Evolutionary conservation across 805 yeast species (phyloP).

Genomic region (Komagataella ulmi): DNA sequence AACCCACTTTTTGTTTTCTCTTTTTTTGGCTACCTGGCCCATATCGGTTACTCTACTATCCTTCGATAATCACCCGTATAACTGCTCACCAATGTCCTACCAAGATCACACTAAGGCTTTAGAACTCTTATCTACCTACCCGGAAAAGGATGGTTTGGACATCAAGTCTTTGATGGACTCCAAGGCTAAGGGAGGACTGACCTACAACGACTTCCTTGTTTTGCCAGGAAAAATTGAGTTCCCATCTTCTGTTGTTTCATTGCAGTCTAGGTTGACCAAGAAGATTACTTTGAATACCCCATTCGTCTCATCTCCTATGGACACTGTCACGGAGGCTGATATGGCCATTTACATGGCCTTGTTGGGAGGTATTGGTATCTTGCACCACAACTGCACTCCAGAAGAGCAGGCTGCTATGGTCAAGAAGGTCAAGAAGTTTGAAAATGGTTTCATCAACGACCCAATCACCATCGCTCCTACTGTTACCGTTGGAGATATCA

Average conservation of each 20-base stretch:
- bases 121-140: slow-evolving; percentile 50
- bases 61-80: not conserved
- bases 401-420: slow-evolving; percentile 99
- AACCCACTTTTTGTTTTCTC: not conserved
- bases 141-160: slow-evolving; percentile 73
- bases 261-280: slow-evolving; percentile 85
- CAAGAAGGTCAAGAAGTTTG: slow-evolving; percentile 88
- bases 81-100: slow-evolving; percentile 1
- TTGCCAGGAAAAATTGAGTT: slow-evolving; percentile 91
- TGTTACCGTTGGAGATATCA: slow-evolving; percentile 71
- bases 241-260: slow-evolving; percentile 63
- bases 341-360: slow-evolving; percentile 99
- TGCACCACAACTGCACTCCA: slow-evolving; percentile 93
- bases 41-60: not conserved
- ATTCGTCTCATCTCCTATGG: slow-evolving; percentile 97
- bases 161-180: slow-evolving; percentile 84
- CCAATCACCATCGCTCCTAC: slow-evolving; percentile 78
- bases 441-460: slow-evolving; percentile 93
- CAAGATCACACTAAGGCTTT: slow-evolving; percentile 47
- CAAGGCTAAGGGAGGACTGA: slow-evolving; percentile 82
- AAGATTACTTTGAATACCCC: slow-evolving; percentile 87
- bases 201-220: slow-evolving; percentile 91
- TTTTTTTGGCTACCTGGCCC: not conserved
- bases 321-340: slow-evolving; percentile 92
- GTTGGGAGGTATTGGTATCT: slow-evolving; percentile 96